Base-by-base conservation (phyloP, 2,329 filamentous ascomycete species). In the Verticillium albo-atrum region DNA sequence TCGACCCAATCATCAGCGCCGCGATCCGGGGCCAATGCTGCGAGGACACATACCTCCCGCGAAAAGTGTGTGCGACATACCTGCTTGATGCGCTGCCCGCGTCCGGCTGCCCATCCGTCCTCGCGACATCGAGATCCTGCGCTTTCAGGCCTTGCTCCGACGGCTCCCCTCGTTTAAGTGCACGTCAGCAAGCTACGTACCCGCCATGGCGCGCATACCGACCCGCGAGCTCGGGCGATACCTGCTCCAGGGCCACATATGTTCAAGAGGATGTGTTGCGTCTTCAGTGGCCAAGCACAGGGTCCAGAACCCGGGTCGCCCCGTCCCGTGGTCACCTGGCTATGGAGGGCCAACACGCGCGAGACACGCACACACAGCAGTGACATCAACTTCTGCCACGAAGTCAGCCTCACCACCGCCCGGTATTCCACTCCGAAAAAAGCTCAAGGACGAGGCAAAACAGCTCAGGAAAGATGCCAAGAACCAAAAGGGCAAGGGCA, bases 401-500 rank as follows among this genome's bases (percentile, higher is more conserved):
- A 58, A 69, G 53, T 59, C 65, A 57, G 61, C 66, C 23, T 27
- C n/a, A 9, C 3, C 42, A 14, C 9, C 57, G 42, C 60, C 69
- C 17, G 50, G 67, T 54, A 72, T 82, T 1, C 87, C 89, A 10
- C 76, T 91, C 10, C 85, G 89, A 32, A 92, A 92, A 70, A 84
- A 89, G 68, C 72, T 91, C 59, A 92, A 91, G 67, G 87, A 90
- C 27, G 82, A 89, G 62, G 85, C 75, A 30, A 91, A 91, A 69
- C 82, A 89, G 66, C 75, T 89, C 59, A 91, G 91, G 68, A 88
- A 89, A 56, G 81, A 87, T 59, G 83, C 74, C 14, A 76, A 77
- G 60, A 76, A 75, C 65, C 80, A 79, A 63, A 77, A 79, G 62
- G 74, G 75, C 56, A 81, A 81, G 63, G 69, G 66, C 28, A 72